phyloP scores from a whole-genome alignment of 257 asterid species.

The Solanum dulcamara region DNA sequence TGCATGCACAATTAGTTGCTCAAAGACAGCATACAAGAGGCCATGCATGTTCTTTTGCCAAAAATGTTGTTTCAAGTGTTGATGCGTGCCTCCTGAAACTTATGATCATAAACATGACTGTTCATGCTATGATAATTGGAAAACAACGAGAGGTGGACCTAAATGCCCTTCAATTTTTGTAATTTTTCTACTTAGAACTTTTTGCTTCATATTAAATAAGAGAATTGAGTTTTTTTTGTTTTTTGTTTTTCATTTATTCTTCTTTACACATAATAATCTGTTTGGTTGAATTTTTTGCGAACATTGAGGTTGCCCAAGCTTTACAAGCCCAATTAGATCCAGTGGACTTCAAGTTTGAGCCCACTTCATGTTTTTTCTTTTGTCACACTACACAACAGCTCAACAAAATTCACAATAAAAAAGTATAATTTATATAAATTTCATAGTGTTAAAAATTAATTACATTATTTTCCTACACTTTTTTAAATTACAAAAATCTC shows the following conservation, averaged over 20 bases:
- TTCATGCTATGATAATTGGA: conserved; percentile 20
- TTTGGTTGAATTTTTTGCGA: not conserved
- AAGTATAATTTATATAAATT: too few relatives aligned
- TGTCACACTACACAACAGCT: not conserved
- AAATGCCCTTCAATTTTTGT: conserved; percentile 8
- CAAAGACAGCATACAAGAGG: conserved; percentile 21
- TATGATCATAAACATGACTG: conserved; percentile 21
- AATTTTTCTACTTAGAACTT: not conserved
- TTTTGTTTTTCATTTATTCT: not conserved
- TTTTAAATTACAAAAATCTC: too few relatives aligned
- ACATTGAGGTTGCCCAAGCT: not conserved
- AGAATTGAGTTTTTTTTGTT: not conserved
- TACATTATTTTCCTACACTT: too few relatives aligned
- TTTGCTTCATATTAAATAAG: not conserved
- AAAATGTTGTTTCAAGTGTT: conserved; percentile 36
- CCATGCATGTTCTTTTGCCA: conserved; percentile 27
- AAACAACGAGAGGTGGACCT: conserved; percentile 19
- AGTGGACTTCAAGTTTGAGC: not conserved
- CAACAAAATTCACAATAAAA: too few relatives aligned
- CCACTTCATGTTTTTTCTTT: not conserved
- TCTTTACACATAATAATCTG: not conserved
- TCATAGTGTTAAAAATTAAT: too few relatives aligned
- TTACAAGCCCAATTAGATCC: not conserved
- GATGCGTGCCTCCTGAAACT: conserved; percentile 26
- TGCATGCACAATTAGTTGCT: conserved; percentile 36